Percentiles rank a stretch among this genome's conserved stretches.
Evolutionary conservation across 169 alveolate species (phyloP).

Genomic region (Cryptosporidium canis): DNA sequence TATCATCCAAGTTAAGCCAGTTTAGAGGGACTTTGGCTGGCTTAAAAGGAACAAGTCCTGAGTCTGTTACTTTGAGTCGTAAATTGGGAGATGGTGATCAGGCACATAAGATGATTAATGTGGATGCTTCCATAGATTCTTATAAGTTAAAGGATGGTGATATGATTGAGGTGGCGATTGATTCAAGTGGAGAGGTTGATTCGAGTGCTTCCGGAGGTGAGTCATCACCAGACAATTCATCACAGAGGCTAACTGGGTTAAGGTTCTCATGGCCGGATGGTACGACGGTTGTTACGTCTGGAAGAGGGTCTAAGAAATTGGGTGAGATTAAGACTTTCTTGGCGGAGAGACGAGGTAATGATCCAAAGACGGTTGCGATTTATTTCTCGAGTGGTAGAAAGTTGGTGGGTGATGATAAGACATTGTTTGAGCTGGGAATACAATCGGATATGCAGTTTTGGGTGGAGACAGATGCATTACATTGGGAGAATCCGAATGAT

Average conservation of each 20-base stretch:
- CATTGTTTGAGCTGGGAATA: constrained; percentile 37
- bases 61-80: constrained; percentile 37
- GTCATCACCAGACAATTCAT: background rate
- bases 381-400: constrained; percentile 62
- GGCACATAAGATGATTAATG: constrained; percentile 44
- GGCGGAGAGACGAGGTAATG: constrained; percentile 68
- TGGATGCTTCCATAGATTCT: constrained; percentile 54
- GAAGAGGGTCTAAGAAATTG: constrained; percentile 32
- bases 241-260: constrained; percentile 45
- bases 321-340: constrained; percentile 48
- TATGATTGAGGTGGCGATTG: constrained; percentile 25
- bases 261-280: constrained; percentile 73
- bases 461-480: constrained; percentile 68
- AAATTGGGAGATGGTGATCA: constrained; percentile 22
- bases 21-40: constrained; percentile 69
- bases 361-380: constrained; percentile 41
- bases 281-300: constrained; percentile 58
- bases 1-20: constrained; percentile 57
- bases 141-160: constrained; percentile 64
- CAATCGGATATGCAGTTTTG: constrained; percentile 72
- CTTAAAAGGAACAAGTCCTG: constrained; percentile 61
- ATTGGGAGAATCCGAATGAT: constrained; percentile 55
- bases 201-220: background rate
- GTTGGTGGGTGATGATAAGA: constrained; percentile 47
- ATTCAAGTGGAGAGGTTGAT: constrained; percentile 48